phyloP scores from a whole-genome alignment of 495 filamentous ascomycete genomes.

The Physcia stellaris region DNA sequence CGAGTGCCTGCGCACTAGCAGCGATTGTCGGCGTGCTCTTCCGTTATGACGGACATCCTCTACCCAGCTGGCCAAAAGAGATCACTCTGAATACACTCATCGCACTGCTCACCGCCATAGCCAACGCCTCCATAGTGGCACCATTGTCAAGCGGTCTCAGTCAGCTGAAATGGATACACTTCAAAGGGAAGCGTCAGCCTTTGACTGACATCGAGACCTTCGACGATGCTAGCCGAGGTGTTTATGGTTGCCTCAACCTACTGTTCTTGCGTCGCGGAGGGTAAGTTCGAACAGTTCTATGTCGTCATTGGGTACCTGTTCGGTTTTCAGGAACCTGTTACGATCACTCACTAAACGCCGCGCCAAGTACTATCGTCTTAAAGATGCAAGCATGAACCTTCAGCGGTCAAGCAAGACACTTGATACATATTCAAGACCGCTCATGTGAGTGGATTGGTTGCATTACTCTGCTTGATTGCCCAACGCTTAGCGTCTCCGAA shows the following conservation, averaged over 20 bases:
- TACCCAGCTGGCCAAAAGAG: too few relatives aligned
- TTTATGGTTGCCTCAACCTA: constrained; percentile 23
- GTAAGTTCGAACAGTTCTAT: constrained; percentile 7
- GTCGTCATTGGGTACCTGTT: constrained; percentile 17
- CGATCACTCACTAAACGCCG: too few relatives aligned
- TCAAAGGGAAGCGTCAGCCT: constrained; percentile 11
- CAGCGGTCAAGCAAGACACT: too few relatives aligned
- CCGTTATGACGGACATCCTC: too few relatives aligned
- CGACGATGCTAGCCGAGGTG: constrained; percentile 27
- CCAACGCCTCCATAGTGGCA: constrained; percentile 19
- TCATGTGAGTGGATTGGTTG: too few relatives aligned
- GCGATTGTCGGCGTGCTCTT: too few relatives aligned
- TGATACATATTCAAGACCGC: too few relatives aligned
- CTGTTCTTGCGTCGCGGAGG: constrained; percentile 7
- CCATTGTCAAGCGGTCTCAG: constrained; percentile 17
- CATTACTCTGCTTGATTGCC: too few relatives aligned
- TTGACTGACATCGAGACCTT: constrained; percentile 20
- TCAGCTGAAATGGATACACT: constrained; percentile 28
- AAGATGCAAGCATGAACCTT: too few relatives aligned
- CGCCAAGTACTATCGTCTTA: too few relatives aligned
- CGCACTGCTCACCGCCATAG: constrained; percentile 20
- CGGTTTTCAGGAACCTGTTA: constrained; percentile 17
- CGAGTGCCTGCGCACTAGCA: too few relatives aligned
- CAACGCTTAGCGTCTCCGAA: too few relatives aligned
- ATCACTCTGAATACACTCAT: constrained; percentile 24